Conservation (phyloP, 306 rosid genomes). For the Acacia crassicarpa region DNA sequence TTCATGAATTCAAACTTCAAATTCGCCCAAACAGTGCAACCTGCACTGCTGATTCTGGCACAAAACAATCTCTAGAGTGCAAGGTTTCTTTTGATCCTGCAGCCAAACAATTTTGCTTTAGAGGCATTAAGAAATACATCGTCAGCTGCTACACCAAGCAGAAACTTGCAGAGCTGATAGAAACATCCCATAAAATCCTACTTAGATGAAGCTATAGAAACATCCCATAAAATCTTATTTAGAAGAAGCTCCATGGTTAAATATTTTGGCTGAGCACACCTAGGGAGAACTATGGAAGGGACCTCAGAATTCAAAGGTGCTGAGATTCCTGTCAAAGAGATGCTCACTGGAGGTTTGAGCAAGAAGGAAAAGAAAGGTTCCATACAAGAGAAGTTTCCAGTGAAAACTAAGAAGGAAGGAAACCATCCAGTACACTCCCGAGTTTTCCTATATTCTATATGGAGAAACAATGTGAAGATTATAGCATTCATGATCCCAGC, state of each 20-base stretch:
- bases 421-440: conserved; percentile 65
- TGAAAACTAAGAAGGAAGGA: conserved; percentile 83
- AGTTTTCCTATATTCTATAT: conserved; percentile 73
- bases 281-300: conserved; percentile 72
- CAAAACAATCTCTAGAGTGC: conserved; percentile 78
- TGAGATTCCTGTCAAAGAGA: background rate
- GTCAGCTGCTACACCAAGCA: conserved; percentile 24
- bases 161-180: conserved; percentile 13
- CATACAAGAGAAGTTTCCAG: conserved; percentile 89
- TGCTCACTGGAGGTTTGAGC: conserved; percentile 70
- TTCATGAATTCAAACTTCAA: background rate
- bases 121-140: conserved; percentile 9
- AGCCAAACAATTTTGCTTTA: conserved; percentile 32
- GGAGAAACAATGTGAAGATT: conserved; percentile 44
- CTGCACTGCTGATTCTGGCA: conserved; percentile 74
- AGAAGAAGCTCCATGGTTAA: conserved; percentile 68
- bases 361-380: conserved; percentile 72
- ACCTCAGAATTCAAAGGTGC: conserved; percentile 39
- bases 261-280: conserved; percentile 72
- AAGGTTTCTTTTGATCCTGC: conserved; percentile 64
- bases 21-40: conserved; percentile 52
- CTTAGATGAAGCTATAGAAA: conserved; percentile 40
- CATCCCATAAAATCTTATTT: background rate
- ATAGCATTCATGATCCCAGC: conserved; percentile 5
- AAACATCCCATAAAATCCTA: conserved; percentile 7